Evolutionary conservation across 805 yeast genomes (phyloP).

Genomic region (Pichia gijzeniarum): DNA sequence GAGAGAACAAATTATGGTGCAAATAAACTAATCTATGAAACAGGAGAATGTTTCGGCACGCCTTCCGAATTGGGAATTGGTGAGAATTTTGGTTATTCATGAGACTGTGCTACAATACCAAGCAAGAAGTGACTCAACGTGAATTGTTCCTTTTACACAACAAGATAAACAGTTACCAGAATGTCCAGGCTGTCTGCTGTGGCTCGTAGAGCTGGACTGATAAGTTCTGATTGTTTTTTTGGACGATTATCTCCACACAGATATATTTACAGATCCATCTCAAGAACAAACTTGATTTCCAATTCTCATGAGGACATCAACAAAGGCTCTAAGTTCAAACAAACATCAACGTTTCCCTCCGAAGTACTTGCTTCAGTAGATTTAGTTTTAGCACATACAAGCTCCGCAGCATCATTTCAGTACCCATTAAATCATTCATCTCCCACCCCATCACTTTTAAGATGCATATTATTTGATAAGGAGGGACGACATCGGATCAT

Average conservation of each 20-base stretch:
- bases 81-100: too few species aligned
- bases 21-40: neutral
- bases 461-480: constrained; percentile 45
- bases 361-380: constrained; percentile 4
- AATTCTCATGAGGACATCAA: neutral
- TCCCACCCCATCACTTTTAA: constrained; percentile 16
- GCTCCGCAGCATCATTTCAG: constrained; percentile 9
- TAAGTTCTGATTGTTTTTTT: too few species aligned
- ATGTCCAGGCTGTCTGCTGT: too few species aligned
- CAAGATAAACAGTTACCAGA: too few species aligned
- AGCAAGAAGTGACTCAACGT: too few species aligned
- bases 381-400: constrained; percentile 8
- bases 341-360: neutral
- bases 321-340: neutral
- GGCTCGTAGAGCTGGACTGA: too few species aligned
- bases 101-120: too few species aligned
- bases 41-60: neutral
- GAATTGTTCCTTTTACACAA: too few species aligned
- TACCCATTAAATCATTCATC: constrained; percentile 4
- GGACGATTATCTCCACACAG: too few species aligned
- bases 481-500: constrained; percentile 39
- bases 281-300: neutral
- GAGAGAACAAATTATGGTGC: too few species aligned
- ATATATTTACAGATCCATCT: neutral
- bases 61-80: neutral